Base-by-base conservation (phyloP, 306 rosid species). In the Mimosa bimucronata region DNA sequence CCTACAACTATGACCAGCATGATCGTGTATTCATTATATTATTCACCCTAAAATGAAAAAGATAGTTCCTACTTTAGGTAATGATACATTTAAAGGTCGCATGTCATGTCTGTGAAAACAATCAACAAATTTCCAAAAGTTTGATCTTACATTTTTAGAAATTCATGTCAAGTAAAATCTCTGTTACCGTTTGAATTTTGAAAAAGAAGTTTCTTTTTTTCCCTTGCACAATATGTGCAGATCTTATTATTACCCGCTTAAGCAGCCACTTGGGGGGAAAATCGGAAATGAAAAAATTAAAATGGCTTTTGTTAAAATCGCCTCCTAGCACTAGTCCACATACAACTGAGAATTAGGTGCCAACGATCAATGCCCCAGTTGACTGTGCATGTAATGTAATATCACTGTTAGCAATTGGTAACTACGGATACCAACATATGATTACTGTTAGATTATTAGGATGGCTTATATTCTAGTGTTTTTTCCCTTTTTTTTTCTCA, bases 281-380 rank as follows among this genome's bases (percentile, higher is more conserved):
- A 9, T 7, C 7, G 46, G 37, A 28, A 30, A 45, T 1, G 1
- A 28, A 42, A n/a, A 46, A 64, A 38, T 19, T 73, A 30, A 65
- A 50, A 73, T 71, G 67, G 48, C 50, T 64, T 62, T 46, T 46
- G 57, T 65, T 46, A 73, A 61, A 64, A 65, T 28, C 12, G 44
- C 71, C 67, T 58, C 30, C 37, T 9, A 26, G 13, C 38, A 5
- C 29, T 15, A 15, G 57, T 50, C 57, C 57, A 14, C 57, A 50
- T 6, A 5, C 57, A 31, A 30, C 60, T 61, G 73, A 79, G 77
- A 50, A 26, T 62, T 48, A 34, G 65, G 66, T 38, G 77, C 38
- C 18, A 69, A 21, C 15, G 38, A 46, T 48, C 66, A 21, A 46
- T 13, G 34, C 19, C 53, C 70, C 70, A 77, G 42, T 37, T 61